Evolutionary conservation across 2,329 filamentous ascomycete genomes (phyloP), one percentile per base, ranked within the genome.

Genomic region (Colletotrichum nymphaeae): DNA sequence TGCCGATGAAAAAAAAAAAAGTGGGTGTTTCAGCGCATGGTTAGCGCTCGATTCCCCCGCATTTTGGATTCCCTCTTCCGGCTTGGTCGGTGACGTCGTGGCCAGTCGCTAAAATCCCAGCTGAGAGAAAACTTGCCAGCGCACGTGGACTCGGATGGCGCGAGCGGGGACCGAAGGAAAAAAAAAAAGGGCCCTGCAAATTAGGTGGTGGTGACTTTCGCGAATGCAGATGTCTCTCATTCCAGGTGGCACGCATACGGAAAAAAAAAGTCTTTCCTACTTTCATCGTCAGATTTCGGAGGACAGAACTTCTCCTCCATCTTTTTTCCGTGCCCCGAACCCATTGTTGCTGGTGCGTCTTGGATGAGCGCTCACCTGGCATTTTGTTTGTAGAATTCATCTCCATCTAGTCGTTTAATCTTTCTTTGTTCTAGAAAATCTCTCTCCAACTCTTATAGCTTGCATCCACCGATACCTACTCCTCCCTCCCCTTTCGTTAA

Each of bases 61-160:
- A 71, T 70, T 73, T 70, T 73, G 60, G 26, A 62, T 42, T 42
- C 35, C 71, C 49, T 64, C 67, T 73, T 60, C 35, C 66, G 64
- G 69, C 56, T 49, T 22, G 14, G 12, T 58, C 30, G 16, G 57
- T 73, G 70, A 73, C 70, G 67, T 73, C 70, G 70, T 56, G 37
- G 5, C 30, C 63, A 35, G 55, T 69, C 66, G 55, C 70, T 60
- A 73, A 73, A 64, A 53, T 35, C 49, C 32, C 24, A 46, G 59
- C 67, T 55, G 60, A 37, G 30, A 64, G 65, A 58, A 70, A 65
- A 62, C 60, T 55, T 60, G 56, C 67, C 49, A n/a, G 70, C 67
- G 70, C 70, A 73, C 70, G 70, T 73, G 70, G 60, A 69, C 67
- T 24, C 66, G 14, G 59, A 65, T 52, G 70, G 70, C 66, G 59